Evolutionary conservation across 2,329 filamentous ascomycete genomes (phyloP).

Genomic region (Neurospora sp.): DNA sequence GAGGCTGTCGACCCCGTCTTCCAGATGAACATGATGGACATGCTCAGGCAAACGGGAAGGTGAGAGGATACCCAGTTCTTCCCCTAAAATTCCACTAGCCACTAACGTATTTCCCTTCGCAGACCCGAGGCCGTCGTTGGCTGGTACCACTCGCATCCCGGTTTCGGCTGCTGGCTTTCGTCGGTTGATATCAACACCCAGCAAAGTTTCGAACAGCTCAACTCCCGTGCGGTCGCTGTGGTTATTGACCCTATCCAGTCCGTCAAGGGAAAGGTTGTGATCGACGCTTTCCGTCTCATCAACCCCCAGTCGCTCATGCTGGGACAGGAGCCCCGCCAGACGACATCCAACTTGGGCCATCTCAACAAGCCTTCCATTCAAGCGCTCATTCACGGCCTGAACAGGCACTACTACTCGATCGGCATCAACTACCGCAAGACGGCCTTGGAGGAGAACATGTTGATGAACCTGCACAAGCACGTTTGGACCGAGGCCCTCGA

Average conservation of each 20-base stretch:
- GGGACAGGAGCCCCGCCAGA: slow-evolving; percentile 94
- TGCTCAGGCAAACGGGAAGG: slow-evolving; percentile 95
- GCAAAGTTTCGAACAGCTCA: slow-evolving; percentile 99
- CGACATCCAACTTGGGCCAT: slow-evolving; percentile 94
- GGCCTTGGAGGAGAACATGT: slow-evolving; percentile 95
- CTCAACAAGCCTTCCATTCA: slow-evolving; percentile 99
- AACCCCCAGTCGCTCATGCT: slow-evolving; percentile 97
- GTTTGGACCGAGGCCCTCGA: slow-evolving; percentile 97
- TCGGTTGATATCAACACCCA: slow-evolving; percentile 99
- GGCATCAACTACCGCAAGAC: slow-evolving; percentile 98
- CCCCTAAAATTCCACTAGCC: background rate
- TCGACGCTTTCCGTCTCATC: slow-evolving; percentile 97
- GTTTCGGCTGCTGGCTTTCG: slow-evolving; percentile 98
- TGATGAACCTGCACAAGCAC: slow-evolving; percentile 99
- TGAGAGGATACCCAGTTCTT: slow-evolving; percentile 31
- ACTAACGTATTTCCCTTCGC: slow-evolving; percentile 6
- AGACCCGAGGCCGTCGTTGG: slow-evolving; percentile 96
- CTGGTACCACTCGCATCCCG: slow-evolving; percentile 99
- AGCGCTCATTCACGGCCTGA: slow-evolving; percentile 93
- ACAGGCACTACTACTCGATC: slow-evolving; percentile 98
- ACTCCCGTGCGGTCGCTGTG: slow-evolving; percentile 89
- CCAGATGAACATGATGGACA: slow-evolving; percentile 99
- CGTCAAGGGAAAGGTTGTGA: slow-evolving; percentile 98
- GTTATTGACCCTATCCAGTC: slow-evolving; percentile 98
- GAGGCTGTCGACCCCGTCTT: slow-evolving; percentile 98